phyloP scores from a whole-genome alignment of 2,329 filamentous ascomycete species.

The Fusarium torulosum region DNA sequence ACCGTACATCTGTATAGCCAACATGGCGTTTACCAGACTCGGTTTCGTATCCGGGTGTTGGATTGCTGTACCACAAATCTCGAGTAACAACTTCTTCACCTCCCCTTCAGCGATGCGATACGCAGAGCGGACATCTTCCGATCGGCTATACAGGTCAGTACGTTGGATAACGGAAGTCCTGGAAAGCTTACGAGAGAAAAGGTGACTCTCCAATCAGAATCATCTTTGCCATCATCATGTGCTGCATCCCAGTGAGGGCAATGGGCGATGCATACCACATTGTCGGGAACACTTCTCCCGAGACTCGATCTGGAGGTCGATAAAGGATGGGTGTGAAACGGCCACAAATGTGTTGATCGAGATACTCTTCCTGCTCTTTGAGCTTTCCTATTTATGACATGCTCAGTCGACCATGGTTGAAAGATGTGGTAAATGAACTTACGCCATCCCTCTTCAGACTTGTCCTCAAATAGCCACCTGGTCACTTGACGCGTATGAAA shows the following conservation, averaged over 20 bases:
- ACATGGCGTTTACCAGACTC: constrained; percentile 29
- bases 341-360: not conserved
- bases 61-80: constrained; percentile 37
- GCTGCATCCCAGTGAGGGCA: constrained; percentile 40
- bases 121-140: constrained; percentile 18
- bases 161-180: no score
- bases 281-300: constrained; percentile 37
- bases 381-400: not conserved
- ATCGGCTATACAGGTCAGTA: not conserved
- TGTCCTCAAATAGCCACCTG: constrained; percentile 36
- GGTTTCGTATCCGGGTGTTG: constrained; percentile 35
- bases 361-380: constrained; percentile 38
- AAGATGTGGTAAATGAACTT: not conserved
- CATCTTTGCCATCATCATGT: constrained; percentile 46
- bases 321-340: constrained; percentile 29
- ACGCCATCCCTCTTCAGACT: constrained; percentile 39
- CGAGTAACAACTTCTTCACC: constrained; percentile 30
- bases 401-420: rapidly evolving
- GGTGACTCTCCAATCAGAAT: constrained; percentile 37
- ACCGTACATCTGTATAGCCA: constrained; percentile 37
- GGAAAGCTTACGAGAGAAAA: constrained; percentile 25
- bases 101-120: constrained; percentile 33
- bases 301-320: constrained; percentile 9
- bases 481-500: constrained; percentile 39
- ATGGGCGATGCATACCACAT: constrained; percentile 40